These are phyloP conservation scores for Trichoderma sp. DNA, from an alignment of 2,329 filamentous ascomycete species.

Conservation along the genomic window DNA sequence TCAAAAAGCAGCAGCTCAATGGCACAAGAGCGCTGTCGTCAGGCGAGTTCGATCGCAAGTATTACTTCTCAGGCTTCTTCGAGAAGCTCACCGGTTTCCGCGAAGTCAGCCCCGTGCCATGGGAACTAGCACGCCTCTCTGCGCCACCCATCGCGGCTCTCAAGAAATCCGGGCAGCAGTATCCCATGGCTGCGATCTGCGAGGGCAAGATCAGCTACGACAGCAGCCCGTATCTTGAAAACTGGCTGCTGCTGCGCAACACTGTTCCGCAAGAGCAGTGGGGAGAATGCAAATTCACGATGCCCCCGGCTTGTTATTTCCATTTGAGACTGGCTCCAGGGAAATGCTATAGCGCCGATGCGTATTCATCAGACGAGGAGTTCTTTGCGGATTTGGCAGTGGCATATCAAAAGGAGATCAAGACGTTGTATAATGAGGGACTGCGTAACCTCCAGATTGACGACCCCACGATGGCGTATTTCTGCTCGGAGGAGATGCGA, in stretches of 20 bases:
- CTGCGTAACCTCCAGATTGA: constrained; percentile 59
- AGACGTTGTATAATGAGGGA: constrained; percentile 53
- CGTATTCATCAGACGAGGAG: constrained; percentile 51
- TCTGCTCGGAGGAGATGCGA: constrained; percentile 67
- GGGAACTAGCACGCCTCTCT: constrained; percentile 37
- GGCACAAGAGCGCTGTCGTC: constrained; percentile 64
- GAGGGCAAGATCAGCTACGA: constrained; percentile 43
- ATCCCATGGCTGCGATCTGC: constrained; percentile 41
- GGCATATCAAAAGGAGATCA: constrained; percentile 54
- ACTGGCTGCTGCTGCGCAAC: constrained; percentile 39
- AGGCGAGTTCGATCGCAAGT: constrained; percentile 62
- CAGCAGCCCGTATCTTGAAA: constrained; percentile 42
- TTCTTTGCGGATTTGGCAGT: constrained; percentile 57
- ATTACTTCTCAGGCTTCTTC: constrained; percentile 49
- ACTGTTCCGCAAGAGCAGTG: constrained; percentile 56
- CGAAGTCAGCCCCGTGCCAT: constrained; percentile 38
- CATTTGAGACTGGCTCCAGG: constrained; percentile 52
- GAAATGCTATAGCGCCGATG: constrained; percentile 51
- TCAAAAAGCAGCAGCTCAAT: constrained; percentile 61
- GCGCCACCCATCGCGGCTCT: constrained; percentile 41
- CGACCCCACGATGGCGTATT: constrained; percentile 62
- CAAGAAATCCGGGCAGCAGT: constrained; percentile 38
- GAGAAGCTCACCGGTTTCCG: constrained; percentile 44
- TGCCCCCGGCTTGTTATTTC: constrained; percentile 67
- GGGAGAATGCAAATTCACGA: constrained; percentile 64